Base-by-base conservation (phyloP, 495 filamentous ascomycete genomes). In the Penicillium dipodomyicola region DNA sequence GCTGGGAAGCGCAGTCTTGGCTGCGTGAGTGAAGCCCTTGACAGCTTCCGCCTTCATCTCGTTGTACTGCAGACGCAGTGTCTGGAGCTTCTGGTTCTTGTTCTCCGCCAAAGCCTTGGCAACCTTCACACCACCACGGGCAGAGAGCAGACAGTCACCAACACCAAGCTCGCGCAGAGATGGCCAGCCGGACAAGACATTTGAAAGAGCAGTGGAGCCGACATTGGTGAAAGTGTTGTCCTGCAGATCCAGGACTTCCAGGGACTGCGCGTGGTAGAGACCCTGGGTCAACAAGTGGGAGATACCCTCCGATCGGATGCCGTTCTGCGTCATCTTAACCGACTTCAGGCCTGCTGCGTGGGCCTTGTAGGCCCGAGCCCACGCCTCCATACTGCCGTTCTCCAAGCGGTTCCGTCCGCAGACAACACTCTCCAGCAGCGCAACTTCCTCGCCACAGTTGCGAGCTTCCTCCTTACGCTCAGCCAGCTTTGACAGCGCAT, bases 291-390 rank as follows among this genome's bases (percentile, higher is more conserved):
- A 67, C 45, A 98, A 73, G 59, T 83, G 76, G 50, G 84, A 83
- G 63, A 96, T 91, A 56, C 94, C 94, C 73, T 97, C 91, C 67
- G 93, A 90, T 32, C 94, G 83, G 58, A 98, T 98, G 46, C 95
- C 94, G 71, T 98, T 97, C 72, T 97, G 94, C 35, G 94, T 91
- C 94, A 98, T 97, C 82, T 92, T 96, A 52, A 98, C 84, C 49
- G 85, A 85, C 70, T 86, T 88, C 30, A 97, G 79, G 15, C 76
- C 76, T 27, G 82, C 82, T 43, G 82, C 84, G 70, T 97, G 90
- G 52, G 90, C 87, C 62, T 83, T 82, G 65, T 90, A 96, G 0
- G 89, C 82, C 65, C 84, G 86, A 32, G 92, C 90, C 95, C 95
- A 98, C 0, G 94, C 92, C 17, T 80, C 84, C 95, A 97, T 97